Percentiles rank a stretch among this genome's conserved stretches.
These are phyloP conservation scores for Capsicum rhomboideum DNA, from an alignment of 257 asterid species.

Conservation along the genomic window DNA sequence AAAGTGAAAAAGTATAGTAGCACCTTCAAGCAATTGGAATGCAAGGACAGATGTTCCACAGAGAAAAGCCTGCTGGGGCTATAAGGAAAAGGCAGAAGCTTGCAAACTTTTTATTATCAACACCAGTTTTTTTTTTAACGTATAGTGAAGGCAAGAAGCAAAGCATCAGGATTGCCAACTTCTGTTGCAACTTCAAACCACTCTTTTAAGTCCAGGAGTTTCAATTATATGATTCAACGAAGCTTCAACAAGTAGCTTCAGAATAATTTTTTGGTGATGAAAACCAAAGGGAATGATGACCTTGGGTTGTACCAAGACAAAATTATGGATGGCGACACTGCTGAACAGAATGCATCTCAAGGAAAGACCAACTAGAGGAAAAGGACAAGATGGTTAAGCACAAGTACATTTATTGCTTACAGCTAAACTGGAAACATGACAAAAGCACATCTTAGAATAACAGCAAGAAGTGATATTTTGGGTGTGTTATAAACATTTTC, in stretches of 20 bases:
- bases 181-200: constrained; percentile 74
- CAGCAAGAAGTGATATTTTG: no score
- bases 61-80: constrained; percentile 50
- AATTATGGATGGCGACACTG: neutral
- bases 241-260: no score
- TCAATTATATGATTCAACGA: no score
- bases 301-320: no score
- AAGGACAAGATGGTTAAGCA: no score
- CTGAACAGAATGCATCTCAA: neutral
- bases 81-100: constrained; percentile 69
- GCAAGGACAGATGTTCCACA: constrained; percentile 39
- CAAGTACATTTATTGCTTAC: no score
- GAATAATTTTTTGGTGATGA: no score
- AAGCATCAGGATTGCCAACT: constrained; percentile 81
- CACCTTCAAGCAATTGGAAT: constrained; percentile 82
- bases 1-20: constrained; percentile 3
- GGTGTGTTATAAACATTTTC: neutral
- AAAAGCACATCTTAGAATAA: neutral
- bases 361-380: no score
- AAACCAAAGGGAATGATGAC: no score
- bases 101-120: constrained; percentile 44
- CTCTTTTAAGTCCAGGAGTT: constrained; percentile 72
- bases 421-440: no score
- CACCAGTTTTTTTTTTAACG: constrained; percentile 42
- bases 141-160: constrained; percentile 66